These are phyloP conservation scores for Cucumis melo DNA, from an alignment of 306 rosid genomes.

Conservation along the genomic window DNA sequence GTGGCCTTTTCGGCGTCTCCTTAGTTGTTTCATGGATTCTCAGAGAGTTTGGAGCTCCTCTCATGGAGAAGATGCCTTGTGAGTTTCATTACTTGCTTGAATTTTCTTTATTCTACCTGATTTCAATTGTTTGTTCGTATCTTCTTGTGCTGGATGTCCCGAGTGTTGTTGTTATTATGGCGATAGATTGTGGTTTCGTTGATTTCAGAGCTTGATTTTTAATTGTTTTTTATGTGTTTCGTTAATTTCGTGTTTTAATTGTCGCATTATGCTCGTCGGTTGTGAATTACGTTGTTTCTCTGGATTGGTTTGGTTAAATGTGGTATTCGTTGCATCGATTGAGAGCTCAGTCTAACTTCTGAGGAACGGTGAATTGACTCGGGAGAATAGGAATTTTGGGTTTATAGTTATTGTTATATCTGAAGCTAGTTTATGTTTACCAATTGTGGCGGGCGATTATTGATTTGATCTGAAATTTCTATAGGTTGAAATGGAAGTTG, in stretches of 20 bases:
- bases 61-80: conserved; percentile 80
- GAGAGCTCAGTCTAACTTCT: not conserved
- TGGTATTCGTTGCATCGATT: not conserved
- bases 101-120: not conserved
- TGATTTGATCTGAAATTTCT: not conserved
- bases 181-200: not conserved
- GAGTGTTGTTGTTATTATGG: not conserved
- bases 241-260: not conserved
- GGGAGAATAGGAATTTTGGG: not conserved
- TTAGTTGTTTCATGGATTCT: conserved; percentile 74
- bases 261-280: not conserved
- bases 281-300: not conserved
- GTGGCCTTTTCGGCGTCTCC: conserved; percentile 73
- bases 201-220: not conserved
- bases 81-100: conserved; percentile 7
- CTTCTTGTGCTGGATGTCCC: not conserved
- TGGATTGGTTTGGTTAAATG: not conserved
- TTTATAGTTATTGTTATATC: not conserved
- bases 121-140: not conserved
- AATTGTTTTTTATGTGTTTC: not conserved
- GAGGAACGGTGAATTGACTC: not conserved
- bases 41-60: conserved; percentile 79
- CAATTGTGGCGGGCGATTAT: not conserved
- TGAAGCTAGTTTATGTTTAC: conserved; percentile 2
- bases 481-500: not conserved